phyloP scores from a whole-genome alignment of 2,329 filamentous ascomycete species.

The Penicillium aurantiogriseum region DNA sequence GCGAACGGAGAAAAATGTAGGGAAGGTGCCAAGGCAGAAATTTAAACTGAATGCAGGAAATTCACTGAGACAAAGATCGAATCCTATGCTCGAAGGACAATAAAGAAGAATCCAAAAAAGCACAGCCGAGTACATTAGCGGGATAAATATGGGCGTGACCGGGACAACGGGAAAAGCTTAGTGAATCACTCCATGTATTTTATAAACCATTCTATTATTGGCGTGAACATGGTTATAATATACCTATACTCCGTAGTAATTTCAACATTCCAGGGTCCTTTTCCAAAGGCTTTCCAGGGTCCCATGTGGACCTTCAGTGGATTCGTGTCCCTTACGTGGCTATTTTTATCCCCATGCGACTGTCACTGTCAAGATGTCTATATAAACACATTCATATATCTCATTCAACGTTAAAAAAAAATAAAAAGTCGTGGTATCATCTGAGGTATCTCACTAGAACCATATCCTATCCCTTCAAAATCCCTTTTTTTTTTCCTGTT shows the following conservation, averaged over 20 bases:
- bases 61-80: background rate
- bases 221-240: background rate
- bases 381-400: background rate
- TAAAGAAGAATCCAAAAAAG: background rate
- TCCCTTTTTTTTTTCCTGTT: background rate
- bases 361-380: background rate
- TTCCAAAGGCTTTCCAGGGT: background rate
- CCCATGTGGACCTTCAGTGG: background rate
- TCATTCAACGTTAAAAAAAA: background rate
- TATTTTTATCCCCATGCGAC: constrained; percentile 3
- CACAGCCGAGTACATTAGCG: background rate
- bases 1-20: constrained; percentile 1
- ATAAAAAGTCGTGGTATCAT: constrained; percentile 5
- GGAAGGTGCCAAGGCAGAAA: background rate
- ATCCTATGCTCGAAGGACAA: no score
- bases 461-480: background rate
- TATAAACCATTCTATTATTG: background rate
- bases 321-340: background rate
- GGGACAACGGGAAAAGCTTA: constrained; percentile 12
- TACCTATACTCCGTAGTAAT: no score
- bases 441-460: background rate
- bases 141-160: constrained; percentile 15
- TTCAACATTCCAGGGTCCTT: background rate
- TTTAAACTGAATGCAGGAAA: background rate
- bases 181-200: background rate